Evolutionary conservation across 2,329 filamentous ascomycete genomes (phyloP).

Genomic region (Diaporthe eres): DNA sequence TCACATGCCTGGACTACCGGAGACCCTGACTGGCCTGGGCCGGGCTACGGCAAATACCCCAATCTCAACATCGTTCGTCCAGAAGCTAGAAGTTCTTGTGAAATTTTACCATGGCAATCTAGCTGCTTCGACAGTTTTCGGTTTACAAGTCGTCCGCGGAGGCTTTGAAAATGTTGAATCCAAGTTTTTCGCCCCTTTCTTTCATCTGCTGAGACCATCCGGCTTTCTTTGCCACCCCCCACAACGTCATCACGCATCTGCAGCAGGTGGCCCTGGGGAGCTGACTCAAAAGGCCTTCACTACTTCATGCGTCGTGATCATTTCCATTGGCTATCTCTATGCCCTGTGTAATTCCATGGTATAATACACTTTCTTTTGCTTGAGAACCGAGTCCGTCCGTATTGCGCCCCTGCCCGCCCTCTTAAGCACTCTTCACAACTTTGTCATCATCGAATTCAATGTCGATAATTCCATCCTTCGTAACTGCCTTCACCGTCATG

Average conservation of each 20-base stretch:
- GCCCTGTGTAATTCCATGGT: constrained; percentile 41
- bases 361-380: constrained; percentile 46
- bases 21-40: constrained; percentile 9
- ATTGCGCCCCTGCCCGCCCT: constrained; percentile 34
- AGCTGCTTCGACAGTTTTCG: background rate
- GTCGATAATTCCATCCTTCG: constrained; percentile 91
- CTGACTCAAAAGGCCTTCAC: constrained; percentile 13
- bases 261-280: constrained; percentile 8
- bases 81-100: background rate
- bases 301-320: constrained; percentile 34
- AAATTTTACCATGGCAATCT: background rate
- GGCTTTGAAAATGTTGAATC: background rate
- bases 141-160: background rate
- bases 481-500: constrained; percentile 92
- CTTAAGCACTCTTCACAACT: constrained; percentile 73
- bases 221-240: constrained; percentile 25
- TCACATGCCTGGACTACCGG: constrained; percentile 23
- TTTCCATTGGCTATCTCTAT: constrained; percentile 39
- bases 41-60: background rate
- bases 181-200: background rate
- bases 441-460: constrained; percentile 88
- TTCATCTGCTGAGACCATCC: background rate
- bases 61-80: background rate
- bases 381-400: constrained; percentile 18
- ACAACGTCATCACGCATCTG: constrained; percentile 39